phyloP scores from a whole-genome alignment of 768 basidiomycete genomes.

The Tylopilus sp. region DNA sequence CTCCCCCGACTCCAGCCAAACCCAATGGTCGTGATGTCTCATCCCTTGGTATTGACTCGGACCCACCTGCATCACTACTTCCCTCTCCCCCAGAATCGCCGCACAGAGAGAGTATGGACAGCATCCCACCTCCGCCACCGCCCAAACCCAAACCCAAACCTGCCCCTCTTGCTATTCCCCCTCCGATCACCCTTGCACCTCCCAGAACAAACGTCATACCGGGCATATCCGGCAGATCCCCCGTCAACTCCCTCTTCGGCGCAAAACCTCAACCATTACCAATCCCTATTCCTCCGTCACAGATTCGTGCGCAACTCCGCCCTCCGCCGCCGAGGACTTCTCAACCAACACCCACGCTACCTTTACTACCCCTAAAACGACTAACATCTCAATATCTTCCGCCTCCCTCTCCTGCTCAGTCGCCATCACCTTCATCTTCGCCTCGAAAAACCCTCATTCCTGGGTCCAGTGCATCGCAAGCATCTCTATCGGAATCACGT shows the following conservation, averaged over 20 bases:
- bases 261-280: conserved; percentile 25
- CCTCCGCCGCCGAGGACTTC: conserved; percentile 23
- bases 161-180: conserved; percentile 7
- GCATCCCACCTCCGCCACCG: conserved; percentile 19
- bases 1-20: conserved; percentile 7
- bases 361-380: conserved; percentile 24
- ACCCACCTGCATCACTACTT: conserved; percentile 1
- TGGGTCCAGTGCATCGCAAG: not conserved
- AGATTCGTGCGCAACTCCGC: conserved; percentile 29
- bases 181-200: conserved; percentile 8
- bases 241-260: conserved; percentile 24
- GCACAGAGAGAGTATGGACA: conserved; percentile 11
- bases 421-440: conserved; percentile 11
- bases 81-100: conserved; percentile 3
- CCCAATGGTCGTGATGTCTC: conserved; percentile 14
- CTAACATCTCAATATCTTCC: conserved; percentile 13
- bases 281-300: conserved; percentile 24
- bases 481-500: conserved; percentile 7
- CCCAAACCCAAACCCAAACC: conserved; percentile 22
- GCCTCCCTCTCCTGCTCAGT: conserved; percentile 1
- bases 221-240: conserved; percentile 22
- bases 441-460: conserved; percentile 1
- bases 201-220: conserved; percentile 20
- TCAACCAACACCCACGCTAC: conserved; percentile 18
- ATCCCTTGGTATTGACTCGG: conserved; percentile 9